These are phyloP conservation scores for Protomyces inundatus DNA, from an alignment of 1,139 yeast species.

Conservation along the genomic window DNA sequence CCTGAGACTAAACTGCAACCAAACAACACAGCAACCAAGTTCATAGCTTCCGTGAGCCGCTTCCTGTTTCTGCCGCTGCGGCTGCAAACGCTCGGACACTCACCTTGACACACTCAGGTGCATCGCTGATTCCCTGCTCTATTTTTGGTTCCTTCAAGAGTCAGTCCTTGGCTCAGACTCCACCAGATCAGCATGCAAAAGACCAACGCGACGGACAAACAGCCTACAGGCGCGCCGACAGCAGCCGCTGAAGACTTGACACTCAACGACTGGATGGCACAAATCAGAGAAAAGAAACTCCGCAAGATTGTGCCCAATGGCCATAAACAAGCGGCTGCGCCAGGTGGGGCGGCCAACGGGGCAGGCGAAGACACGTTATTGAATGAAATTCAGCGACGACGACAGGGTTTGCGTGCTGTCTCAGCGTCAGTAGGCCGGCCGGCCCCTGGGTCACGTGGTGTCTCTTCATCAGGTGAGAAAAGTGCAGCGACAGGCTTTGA, in stretches of 20 bases:
- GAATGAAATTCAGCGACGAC: constrained; percentile 11
- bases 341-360: not conserved
- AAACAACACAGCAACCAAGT: too few relatives aligned
- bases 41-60: too few relatives aligned
- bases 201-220: not conserved
- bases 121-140: too few relatives aligned
- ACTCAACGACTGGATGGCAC: constrained; percentile 22
- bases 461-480: too few relatives aligned
- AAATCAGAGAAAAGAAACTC: constrained; percentile 20
- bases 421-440: not conserved
- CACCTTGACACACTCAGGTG: too few relatives aligned
- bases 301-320: constrained; percentile 18
- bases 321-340: not conserved
- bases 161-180: too few relatives aligned
- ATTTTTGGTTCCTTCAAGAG: too few relatives aligned
- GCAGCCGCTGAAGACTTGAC: not conserved
- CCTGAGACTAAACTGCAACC: too few relatives aligned
- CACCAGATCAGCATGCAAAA: not conserved
- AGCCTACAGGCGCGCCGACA: not conserved
- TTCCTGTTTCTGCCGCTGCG: too few relatives aligned
- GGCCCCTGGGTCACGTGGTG: too few relatives aligned
- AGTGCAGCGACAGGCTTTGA: not conserved
- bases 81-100: too few relatives aligned
- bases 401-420: constrained; percentile 13
- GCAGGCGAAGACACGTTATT: not conserved